Evolutionary conservation across 306 rosid genomes (phyloP).

Genomic region (Citrullus amarus): DNA sequence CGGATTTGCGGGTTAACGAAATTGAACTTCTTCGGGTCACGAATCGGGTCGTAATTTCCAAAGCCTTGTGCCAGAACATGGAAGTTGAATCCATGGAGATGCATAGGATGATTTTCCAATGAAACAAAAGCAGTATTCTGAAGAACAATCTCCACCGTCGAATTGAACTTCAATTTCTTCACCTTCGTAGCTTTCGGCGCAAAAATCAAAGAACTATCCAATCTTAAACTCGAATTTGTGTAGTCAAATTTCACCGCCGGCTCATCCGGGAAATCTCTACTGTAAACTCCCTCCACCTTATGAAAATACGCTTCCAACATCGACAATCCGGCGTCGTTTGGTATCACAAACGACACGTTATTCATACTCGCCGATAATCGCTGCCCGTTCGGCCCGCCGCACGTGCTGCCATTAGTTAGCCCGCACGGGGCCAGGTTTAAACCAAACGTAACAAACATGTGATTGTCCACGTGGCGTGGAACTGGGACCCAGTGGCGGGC

Average conservation of each 20-base stretch:
- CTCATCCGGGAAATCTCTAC: constrained; percentile 31
- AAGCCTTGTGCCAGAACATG: constrained; percentile 60
- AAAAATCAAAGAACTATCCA: background rate
- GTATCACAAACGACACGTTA: constrained; percentile 47
- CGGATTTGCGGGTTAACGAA: constrained; percentile 36
- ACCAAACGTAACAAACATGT: constrained; percentile 41
- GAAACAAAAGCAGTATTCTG: constrained; percentile 33
- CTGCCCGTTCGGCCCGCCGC: constrained; percentile 10
- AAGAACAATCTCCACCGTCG: constrained; percentile 39
- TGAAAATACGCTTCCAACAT: constrained; percentile 36
- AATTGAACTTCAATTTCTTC: constrained; percentile 42
- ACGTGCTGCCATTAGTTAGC: background rate
- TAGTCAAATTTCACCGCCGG: constrained; percentile 34
- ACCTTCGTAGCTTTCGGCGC: constrained; percentile 44
- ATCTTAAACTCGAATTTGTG: constrained; percentile 1
- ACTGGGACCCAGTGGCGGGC: constrained; percentile 43
- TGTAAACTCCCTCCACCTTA: constrained; percentile 26
- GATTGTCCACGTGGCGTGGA: constrained; percentile 33
- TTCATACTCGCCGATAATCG: constrained; percentile 51
- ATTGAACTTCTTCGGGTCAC: constrained; percentile 28
- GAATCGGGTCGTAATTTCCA: constrained; percentile 27
- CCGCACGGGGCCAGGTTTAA: constrained; percentile 18
- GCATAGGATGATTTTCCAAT: constrained; percentile 40
- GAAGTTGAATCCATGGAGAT: constrained; percentile 54
- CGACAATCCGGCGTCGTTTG: constrained; percentile 13